phyloP scores from a whole-genome alignment of 768 basidiomycete genomes.

The Boletus rufocinnamomeus region DNA sequence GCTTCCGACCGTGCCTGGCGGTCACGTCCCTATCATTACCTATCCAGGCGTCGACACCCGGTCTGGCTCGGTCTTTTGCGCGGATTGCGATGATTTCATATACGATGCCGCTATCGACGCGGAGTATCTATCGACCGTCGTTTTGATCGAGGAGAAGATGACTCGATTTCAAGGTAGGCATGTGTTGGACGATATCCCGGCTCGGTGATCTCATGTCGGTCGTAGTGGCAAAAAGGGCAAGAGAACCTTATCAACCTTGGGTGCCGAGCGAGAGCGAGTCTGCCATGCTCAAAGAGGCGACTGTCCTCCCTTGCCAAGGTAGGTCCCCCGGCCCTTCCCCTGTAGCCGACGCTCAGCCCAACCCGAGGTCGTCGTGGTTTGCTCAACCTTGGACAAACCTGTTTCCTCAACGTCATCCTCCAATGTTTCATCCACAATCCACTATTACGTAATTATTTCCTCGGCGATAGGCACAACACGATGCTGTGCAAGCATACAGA shows the following conservation, averaged over 20 bases:
- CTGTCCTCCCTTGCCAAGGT: slow-evolving; percentile 76
- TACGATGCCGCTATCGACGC: slow-evolving; percentile 57
- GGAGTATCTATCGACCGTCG: slow-evolving; percentile 43
- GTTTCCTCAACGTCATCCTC: slow-evolving; percentile 90
- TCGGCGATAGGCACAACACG: slow-evolving; percentile 86
- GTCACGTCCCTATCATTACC: background rate
- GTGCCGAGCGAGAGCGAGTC: slow-evolving; percentile 43
- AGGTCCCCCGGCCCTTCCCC: background rate
- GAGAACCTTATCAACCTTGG: slow-evolving; percentile 57
- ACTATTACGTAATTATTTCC: slow-evolving; percentile 82
- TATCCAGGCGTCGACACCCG: slow-evolving; percentile 68
- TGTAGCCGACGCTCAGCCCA: background rate
- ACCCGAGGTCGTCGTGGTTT: slow-evolving; percentile 74
- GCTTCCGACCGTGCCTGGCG: background rate
- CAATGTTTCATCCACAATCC: slow-evolving; percentile 92
- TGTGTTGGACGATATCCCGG: background rate
- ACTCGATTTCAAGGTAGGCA: slow-evolving; percentile 52
- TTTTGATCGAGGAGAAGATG: slow-evolving; percentile 61
- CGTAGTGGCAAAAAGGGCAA: slow-evolving; percentile 39
- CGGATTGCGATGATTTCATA: slow-evolving; percentile 68
- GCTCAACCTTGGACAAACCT: slow-evolving; percentile 89
- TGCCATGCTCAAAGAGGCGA: slow-evolving; percentile 49
- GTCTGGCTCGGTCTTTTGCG: slow-evolving; percentile 75
- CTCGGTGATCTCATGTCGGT: background rate
- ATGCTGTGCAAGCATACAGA: slow-evolving; percentile 65